These are phyloP conservation scores for Plantago major DNA, from an alignment of 257 asterid genomes.

Conservation along the genomic window DNA sequence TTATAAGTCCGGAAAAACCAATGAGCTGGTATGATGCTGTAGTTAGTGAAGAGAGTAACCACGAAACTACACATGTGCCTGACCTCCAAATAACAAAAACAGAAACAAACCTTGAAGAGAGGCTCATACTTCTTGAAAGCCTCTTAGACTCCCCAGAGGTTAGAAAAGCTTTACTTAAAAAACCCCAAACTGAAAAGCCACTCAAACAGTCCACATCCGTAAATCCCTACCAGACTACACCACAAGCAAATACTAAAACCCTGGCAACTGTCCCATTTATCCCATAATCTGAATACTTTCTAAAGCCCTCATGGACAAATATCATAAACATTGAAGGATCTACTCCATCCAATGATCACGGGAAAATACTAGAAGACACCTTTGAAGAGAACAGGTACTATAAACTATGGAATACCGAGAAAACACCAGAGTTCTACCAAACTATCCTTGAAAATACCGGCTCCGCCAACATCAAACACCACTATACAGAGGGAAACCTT, in stretches of 20 bases:
- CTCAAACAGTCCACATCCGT: not conserved
- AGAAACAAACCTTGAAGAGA: not conserved
- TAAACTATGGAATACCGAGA: not conserved
- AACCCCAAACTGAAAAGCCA: not conserved
- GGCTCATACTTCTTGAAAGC: not conserved
- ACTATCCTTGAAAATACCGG: not conserved
- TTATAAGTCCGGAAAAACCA: too few relatives aligned
- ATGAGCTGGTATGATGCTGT: too few relatives aligned
- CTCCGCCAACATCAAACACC: not conserved
- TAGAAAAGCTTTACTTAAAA: not conserved
- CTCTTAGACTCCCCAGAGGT: not conserved
- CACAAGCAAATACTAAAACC: not conserved
- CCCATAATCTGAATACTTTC: not conserved
- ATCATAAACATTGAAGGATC: not conserved
- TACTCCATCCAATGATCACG: not conserved
- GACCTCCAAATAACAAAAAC: not conserved
- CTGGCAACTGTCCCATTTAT: not conserved
- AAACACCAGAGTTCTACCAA: not conserved
- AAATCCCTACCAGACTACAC: not conserved
- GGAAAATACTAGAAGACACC: not conserved
- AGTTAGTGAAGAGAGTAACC: too few relatives aligned
- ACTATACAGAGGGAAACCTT: not conserved
- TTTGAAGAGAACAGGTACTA: not conserved
- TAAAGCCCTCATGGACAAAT: not conserved
- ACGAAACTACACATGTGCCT: too few relatives aligned